Evolutionary conservation across 306 rosid species (phyloP).

Genomic region (Citrullus mucosospermus): DNA sequence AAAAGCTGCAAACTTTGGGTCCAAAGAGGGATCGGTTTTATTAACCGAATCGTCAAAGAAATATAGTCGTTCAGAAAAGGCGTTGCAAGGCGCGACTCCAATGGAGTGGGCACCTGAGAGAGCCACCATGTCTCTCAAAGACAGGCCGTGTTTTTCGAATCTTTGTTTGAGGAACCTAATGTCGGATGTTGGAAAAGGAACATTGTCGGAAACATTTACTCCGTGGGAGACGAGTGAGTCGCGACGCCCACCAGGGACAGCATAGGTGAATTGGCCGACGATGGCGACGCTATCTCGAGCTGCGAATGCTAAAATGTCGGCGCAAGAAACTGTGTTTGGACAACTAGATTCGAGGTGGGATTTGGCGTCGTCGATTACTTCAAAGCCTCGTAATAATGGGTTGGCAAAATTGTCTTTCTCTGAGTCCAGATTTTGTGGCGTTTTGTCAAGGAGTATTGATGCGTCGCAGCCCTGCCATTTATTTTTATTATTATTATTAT

Average conservation of each 20-base stretch:
- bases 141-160: slow-evolving; percentile 2
- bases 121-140: slow-evolving; percentile 5
- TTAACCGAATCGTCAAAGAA: neutral
- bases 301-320: slow-evolving; percentile 8
- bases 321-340: slow-evolving; percentile 5
- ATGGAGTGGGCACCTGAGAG: slow-evolving; percentile 18
- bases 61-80: neutral
- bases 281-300: slow-evolving; percentile 5
- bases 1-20: neutral
- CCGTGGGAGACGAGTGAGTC: neutral
- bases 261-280: neutral
- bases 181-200: neutral
- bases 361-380: slow-evolving; percentile 3
- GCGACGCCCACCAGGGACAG: neutral
- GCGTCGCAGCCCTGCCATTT: slow-evolving; percentile 7
- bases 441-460: neutral
- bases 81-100: neutral
- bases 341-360: slow-evolving; percentile 1
- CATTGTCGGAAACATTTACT: neutral
- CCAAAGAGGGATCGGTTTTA: neutral
- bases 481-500: no score
- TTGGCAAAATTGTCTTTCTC: neutral
- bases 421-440: neutral
- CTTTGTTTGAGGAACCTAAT: neutral
- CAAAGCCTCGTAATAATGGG: neutral